These are phyloP conservation scores for Xylaria sp. DNA, from an alignment of 2,329 filamentous ascomycete species.

Conservation along the genomic window DNA sequence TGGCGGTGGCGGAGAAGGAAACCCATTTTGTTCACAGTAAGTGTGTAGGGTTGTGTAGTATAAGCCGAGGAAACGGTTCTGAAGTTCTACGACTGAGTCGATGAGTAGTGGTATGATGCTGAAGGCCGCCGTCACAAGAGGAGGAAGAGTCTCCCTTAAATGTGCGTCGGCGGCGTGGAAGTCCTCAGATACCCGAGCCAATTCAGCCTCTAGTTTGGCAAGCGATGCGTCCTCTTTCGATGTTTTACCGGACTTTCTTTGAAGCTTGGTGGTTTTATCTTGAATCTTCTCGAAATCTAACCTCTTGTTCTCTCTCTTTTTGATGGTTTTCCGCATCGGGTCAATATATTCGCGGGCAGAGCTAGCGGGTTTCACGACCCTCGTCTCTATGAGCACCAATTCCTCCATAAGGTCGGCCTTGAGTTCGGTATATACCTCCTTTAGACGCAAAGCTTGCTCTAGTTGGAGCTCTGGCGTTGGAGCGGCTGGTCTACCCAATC, in stretches of 20 bases:
- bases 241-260: conserved; percentile 75
- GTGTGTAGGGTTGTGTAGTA: conserved; percentile 81
- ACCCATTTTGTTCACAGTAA: conserved; percentile 74
- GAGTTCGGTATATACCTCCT: conserved; percentile 75
- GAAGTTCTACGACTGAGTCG: conserved; percentile 75
- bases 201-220: conserved; percentile 76
- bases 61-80: conserved; percentile 79
- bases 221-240: conserved; percentile 78
- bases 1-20: conserved; percentile 76
- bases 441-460: conserved; percentile 71
- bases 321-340: conserved; percentile 82
- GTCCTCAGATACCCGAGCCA: conserved; percentile 73
- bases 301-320: conserved; percentile 84
- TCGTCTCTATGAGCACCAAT: conserved; percentile 74
- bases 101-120: conserved; percentile 79
- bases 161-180: conserved; percentile 81
- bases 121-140: conserved; percentile 75
- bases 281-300: conserved; percentile 84
- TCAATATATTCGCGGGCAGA: conserved; percentile 75
- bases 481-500: conserved; percentile 63
- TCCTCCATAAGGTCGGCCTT: conserved; percentile 78
- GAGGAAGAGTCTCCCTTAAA: conserved; percentile 76
- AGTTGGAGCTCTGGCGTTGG: conserved; percentile 72
- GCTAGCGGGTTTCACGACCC: conserved; percentile 75
- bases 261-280: conserved; percentile 73